phyloP scores from a whole-genome alignment of 352 stramenopile species.

The Pythium dissimile region DNA sequence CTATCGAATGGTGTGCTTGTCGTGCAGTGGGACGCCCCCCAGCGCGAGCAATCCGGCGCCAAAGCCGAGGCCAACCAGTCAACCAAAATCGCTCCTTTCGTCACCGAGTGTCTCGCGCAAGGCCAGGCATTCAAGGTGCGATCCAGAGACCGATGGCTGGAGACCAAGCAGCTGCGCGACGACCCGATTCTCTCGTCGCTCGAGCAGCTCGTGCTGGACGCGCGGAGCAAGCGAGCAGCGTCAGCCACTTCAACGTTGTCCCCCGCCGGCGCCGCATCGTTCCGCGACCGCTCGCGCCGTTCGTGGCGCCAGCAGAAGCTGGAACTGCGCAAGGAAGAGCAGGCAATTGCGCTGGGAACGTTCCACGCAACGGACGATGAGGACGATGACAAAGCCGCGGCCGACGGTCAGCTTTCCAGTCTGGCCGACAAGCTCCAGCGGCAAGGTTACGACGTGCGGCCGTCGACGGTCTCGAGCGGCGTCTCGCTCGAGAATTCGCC shows the following conservation, averaged over 20 bases:
- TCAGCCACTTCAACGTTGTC: neutral
- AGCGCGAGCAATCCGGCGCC: neutral
- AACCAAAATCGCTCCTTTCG: no score
- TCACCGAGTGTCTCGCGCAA: slow-evolving; percentile 33
- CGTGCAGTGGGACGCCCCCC: slow-evolving; percentile 16
- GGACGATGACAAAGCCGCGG: slow-evolving; percentile 15
- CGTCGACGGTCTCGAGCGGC: neutral
- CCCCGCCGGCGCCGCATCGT: slow-evolving; percentile 11
- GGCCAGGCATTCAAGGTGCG: slow-evolving; percentile 43
- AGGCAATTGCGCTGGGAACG: slow-evolving; percentile 14
- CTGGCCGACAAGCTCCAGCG: slow-evolving; percentile 43
- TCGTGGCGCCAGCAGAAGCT: slow-evolving; percentile 63
- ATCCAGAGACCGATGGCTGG: slow-evolving; percentile 41
- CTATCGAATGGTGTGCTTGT: neutral
- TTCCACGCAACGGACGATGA: neutral
- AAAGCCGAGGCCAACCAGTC: neutral
- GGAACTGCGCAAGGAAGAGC: slow-evolving; percentile 25
- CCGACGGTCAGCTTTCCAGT: slow-evolving; percentile 12
- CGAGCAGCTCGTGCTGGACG: slow-evolving; percentile 25
- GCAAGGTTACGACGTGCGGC: slow-evolving; percentile 45
- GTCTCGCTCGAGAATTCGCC: slow-evolving; percentile 4
- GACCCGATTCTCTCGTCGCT: slow-evolving; percentile 44
- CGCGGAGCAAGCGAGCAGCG: slow-evolving; percentile 24
- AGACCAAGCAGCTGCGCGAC: slow-evolving; percentile 36
- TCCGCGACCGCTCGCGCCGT: slow-evolving; percentile 54